Conservation (phyloP, 495 filamentous ascomycete species). For the Aspergillus diversus region DNA sequence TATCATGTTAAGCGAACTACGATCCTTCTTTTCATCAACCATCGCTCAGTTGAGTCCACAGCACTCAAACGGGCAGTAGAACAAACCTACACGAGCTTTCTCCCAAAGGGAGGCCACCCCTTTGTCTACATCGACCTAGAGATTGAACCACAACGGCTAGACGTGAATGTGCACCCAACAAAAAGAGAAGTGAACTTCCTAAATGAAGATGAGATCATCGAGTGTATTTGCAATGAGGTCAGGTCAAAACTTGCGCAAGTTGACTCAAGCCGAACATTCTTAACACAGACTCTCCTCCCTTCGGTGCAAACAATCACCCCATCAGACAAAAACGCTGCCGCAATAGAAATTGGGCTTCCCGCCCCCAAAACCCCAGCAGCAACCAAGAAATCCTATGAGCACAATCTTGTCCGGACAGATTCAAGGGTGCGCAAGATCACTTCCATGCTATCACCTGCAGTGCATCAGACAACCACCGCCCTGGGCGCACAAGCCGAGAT, state of each 20-base stretch:
- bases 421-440: constrained; percentile 92
- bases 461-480: constrained; percentile 21
- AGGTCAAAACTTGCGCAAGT: constrained; percentile 80
- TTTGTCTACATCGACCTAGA: constrained; percentile 93
- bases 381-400: constrained; percentile 74
- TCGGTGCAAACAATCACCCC: constrained; percentile 50
- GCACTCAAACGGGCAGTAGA: constrained; percentile 89
- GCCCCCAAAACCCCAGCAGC: constrained; percentile 45
- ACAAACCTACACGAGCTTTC: constrained; percentile 84
- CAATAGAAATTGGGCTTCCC: constrained; percentile 17
- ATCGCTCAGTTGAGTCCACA: constrained; percentile 92
- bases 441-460: constrained; percentile 74
- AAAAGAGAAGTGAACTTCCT: constrained; percentile 98
- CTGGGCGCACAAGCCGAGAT: constrained; percentile 16
- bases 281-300: constrained; percentile 89
- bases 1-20: constrained; percentile 91
- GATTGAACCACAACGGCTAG: constrained; percentile 89
- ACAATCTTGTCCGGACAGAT: constrained; percentile 90
- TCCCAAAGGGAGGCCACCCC: constrained; percentile 94
- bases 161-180: constrained; percentile 98
- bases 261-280: constrained; percentile 92
- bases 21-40: constrained; percentile 94
- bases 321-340: constrained; percentile 28
- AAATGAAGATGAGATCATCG: constrained; percentile 96
- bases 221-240: constrained; percentile 81